Conservation (phyloP, 768 basidiomycete species). For the Kwoniella dendrophila region DNA sequence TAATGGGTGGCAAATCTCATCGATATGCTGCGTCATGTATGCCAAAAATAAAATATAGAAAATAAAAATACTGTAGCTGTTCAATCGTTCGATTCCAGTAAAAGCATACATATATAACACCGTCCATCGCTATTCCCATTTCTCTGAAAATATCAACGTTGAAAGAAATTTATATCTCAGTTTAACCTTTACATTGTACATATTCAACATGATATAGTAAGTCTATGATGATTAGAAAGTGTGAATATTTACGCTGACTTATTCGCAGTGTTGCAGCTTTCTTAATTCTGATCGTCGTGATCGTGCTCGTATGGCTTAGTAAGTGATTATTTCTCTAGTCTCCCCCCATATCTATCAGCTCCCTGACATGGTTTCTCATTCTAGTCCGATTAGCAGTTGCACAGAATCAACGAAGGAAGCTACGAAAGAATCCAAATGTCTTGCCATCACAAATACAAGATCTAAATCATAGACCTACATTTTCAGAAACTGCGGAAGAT, state of each 20-base stretch:
- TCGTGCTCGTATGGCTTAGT: conserved; percentile 13
- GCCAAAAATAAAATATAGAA: no score
- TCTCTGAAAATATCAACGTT: no score
- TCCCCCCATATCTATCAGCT: background rate
- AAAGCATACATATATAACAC: no score
- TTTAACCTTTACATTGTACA: no score
- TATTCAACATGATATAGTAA: conserved; percentile 18
- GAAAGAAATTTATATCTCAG: no score
- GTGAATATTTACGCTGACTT: no score
- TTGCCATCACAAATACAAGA: conserved; percentile 9
- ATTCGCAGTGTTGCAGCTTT: conserved; percentile 11
- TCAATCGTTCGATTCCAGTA: no score
- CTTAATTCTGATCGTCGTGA: conserved; percentile 10
- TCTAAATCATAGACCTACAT: conserved; percentile 7
- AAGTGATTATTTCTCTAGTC: background rate
- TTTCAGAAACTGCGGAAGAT: conserved; percentile 7
- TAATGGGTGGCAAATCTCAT: conserved; percentile 12
- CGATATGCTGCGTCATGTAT: background rate
- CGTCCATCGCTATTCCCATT: no score
- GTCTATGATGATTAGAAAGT: no score
- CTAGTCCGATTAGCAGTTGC: conserved; percentile 1
- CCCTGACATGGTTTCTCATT: background rate
- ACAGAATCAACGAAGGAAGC: background rate
- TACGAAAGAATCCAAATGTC: conserved; percentile 3
- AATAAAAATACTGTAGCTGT: no score